Evolutionary conservation across 345 rosid species (phyloP).

Genomic region (Corchorus capsularis): DNA sequence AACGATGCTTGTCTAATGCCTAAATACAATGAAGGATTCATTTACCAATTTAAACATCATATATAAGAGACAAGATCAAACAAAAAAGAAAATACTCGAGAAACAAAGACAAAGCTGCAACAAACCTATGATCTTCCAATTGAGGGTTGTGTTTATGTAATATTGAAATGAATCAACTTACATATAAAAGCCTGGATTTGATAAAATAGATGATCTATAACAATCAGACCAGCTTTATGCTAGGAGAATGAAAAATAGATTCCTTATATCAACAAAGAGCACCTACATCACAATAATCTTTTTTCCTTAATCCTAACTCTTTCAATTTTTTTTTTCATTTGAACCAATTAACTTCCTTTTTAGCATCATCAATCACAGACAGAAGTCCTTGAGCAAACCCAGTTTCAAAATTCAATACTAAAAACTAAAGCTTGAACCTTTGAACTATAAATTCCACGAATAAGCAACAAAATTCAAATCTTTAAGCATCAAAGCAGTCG

Average conservation of each 20-base stretch:
- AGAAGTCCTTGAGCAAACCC: neutral
- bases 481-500: neutral
- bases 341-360: neutral
- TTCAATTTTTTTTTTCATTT: slow-evolving; percentile 1
- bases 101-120: neutral
- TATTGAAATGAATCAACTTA: neutral
- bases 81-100: neutral
- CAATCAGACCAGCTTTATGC: neutral
- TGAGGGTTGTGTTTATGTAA: neutral
- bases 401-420: neutral
- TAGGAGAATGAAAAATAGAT: neutral
- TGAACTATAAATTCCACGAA: neutral
- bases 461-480: slow-evolving; percentile 3
- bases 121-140: neutral
- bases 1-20: neutral
- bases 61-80: neutral
- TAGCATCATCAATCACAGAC: neutral
- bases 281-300: neutral
- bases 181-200: neutral
- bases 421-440: neutral
- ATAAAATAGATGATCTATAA: neutral
- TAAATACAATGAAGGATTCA: neutral
- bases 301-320: neutral
- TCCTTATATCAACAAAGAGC: neutral
- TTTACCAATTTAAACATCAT: neutral